A percentile compares a stretch with the other conserved stretches of the same genome.
These are phyloP conservation scores for Colletotrichum eremochloae DNA, from an alignment of 2,329 filamentous ascomycete species.

Conservation along the genomic window DNA sequence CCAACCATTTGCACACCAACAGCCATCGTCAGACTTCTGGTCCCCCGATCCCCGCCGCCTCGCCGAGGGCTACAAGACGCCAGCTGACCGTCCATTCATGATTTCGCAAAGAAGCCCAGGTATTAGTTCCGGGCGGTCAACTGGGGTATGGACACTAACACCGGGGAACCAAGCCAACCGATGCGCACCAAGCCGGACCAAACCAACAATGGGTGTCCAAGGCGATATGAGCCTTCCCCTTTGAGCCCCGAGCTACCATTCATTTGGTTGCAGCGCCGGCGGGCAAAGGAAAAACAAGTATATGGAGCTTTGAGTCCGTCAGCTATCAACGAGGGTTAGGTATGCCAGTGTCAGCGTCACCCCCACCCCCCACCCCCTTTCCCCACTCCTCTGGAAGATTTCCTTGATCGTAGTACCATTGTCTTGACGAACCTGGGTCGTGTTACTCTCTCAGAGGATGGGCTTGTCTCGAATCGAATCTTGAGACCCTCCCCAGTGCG, in stretches of 20 bases:
- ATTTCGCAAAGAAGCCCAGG: conserved; percentile 11
- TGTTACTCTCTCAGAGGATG: not conserved
- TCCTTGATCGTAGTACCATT: conserved; percentile 32
- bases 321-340: conserved; percentile 13
- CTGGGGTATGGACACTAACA: not conserved
- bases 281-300: conserved; percentile 1
- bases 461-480: conserved; percentile 1
- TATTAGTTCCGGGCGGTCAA: not conserved
- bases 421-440: conserved; percentile 15
- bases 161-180: conserved; percentile 21
- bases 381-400: not conserved
- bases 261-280: conserved; percentile 14
- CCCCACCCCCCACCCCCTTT: not conserved
- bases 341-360: not conserved
- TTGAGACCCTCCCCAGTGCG: too few relatives aligned
- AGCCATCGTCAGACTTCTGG: conserved; percentile 20
- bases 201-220: conserved; percentile 16
- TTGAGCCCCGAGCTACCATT: conserved; percentile 10
- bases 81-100: conserved; percentile 26
- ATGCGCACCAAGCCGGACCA: conserved; percentile 30
- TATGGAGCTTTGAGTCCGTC: conserved; percentile 23
- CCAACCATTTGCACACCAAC: conserved; percentile 5
- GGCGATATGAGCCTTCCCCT: conserved; percentile 18
- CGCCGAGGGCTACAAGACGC: conserved; percentile 12
- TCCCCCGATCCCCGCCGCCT: conserved; percentile 25